These are phyloP conservation scores for Botrytis deweyae DNA, from an alignment of 2,329 filamentous ascomycete species.

Conservation along the genomic window DNA sequence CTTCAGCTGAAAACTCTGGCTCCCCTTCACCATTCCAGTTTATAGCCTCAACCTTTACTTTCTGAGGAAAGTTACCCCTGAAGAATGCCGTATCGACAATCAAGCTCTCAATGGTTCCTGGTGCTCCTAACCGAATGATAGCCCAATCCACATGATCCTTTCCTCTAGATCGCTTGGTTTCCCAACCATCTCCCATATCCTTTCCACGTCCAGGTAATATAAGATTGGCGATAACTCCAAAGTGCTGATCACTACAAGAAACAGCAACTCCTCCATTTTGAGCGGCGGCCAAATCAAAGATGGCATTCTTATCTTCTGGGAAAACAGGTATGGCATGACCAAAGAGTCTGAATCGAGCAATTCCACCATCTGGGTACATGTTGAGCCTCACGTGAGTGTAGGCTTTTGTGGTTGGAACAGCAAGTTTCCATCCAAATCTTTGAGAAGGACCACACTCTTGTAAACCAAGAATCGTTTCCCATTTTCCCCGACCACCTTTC, in stretches of 20 bases:
- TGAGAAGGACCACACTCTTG: conserved; percentile 73
- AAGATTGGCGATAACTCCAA: conserved; percentile 77
- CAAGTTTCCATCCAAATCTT: conserved; percentile 71
- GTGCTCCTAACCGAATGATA: conserved; percentile 70
- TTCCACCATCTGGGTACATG: conserved; percentile 85
- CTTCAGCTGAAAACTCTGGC: conserved; percentile 55
- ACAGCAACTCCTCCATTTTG: conserved; percentile 77
- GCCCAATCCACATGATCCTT: conserved; percentile 77
- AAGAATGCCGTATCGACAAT: conserved; percentile 82
- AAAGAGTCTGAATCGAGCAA: conserved; percentile 76
- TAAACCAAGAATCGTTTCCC: conserved; percentile 69
- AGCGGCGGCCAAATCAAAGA: conserved; percentile 75
- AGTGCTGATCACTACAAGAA: conserved; percentile 79
- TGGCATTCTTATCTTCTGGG: conserved; percentile 60
- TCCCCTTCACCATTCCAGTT: conserved; percentile 54
- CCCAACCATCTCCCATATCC: conserved; percentile 89
- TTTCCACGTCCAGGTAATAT: conserved; percentile 75
- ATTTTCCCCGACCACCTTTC: conserved; percentile 58
- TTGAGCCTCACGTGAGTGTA: conserved; percentile 79
- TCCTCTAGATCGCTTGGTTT: conserved; percentile 72
- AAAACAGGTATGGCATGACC: conserved; percentile 76
- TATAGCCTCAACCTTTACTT: conserved; percentile 65
- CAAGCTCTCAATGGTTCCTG: conserved; percentile 63
- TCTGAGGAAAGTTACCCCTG: conserved; percentile 79
- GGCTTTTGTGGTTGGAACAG: conserved; percentile 57